A percentile compares a stretch with the other conserved stretches of the same genome.
Evolutionary conservation across 768 basidiomycete genomes (phyloP).

Genomic region (Tricholoma sp.): DNA sequence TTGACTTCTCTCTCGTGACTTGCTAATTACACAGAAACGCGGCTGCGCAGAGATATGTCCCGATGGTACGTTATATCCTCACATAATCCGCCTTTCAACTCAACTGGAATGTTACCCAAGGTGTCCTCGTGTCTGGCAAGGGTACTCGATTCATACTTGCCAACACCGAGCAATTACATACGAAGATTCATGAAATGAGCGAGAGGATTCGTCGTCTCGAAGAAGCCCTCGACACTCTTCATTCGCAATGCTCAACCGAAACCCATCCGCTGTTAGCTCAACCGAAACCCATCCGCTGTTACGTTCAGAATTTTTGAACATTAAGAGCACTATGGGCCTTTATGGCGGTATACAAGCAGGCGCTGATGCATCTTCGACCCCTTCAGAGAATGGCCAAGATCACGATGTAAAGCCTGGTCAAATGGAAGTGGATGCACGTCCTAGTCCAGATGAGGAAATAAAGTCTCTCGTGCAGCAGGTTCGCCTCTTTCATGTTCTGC

Average conservation of each 20-base stretch:
- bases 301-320: slow-evolving; percentile 38
- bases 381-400: slow-evolving; percentile 5
- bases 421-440: slow-evolving; percentile 18
- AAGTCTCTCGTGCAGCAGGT: neutral
- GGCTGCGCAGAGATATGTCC: slow-evolving; percentile 66
- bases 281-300: slow-evolving; percentile 46
- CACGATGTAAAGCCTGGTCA: slow-evolving; percentile 6
- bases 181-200: slow-evolving; percentile 64
- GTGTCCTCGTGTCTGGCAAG: slow-evolving; percentile 61
- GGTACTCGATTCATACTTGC: slow-evolving; percentile 66
- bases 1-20: neutral
- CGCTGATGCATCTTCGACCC: neutral
- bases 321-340: slow-evolving; percentile 54
- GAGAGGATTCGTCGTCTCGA: slow-evolving; percentile 60
- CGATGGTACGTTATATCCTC: slow-evolving; percentile 36
- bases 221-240: slow-evolving; percentile 40
- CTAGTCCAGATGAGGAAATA: slow-evolving; percentile 26
- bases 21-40: slow-evolving; percentile 37
- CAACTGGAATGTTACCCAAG: slow-evolving; percentile 21
- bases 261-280: slow-evolving; percentile 45
- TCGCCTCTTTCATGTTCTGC: slow-evolving; percentile 2
- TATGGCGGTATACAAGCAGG: slow-evolving; percentile 33
- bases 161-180: slow-evolving; percentile 60
- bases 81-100: neutral
- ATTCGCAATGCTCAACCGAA: slow-evolving; percentile 23